Evolutionary conservation across 371 early-diverging fungal species (phyloP), one percentile per base, ranked within the genome.

Genomic region (Nosema muscidifuracis): DNA sequence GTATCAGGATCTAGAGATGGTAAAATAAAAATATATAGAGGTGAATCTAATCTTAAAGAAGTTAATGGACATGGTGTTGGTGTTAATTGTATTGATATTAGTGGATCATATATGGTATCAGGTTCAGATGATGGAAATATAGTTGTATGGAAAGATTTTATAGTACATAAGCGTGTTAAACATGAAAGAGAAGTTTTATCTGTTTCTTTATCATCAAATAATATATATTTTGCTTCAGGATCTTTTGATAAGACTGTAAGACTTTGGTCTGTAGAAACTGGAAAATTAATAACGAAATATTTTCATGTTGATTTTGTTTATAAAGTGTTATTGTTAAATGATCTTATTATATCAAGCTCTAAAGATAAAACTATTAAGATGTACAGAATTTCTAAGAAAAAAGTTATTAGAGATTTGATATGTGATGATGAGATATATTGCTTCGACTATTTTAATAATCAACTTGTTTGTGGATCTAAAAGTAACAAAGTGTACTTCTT

Each of bases 121-220:
- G 77, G 62, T 2, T 65, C 66, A 7, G 75, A 75, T 55, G 71
- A 66, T 55, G 71, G 75, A 20, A 71, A 79, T 22, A 87, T 95
- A 78, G 87, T 89, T 60, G 83, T 91, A 10, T 60, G 82, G 82
- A 86, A 88, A 43, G 51, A 87, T 85, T 65, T 85, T 92, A 0
- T 79, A 86, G 34, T 93, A 87, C 77, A 94, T 92, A 22, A 86
- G 91, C 81, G 88, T 88, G 93, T 92, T 0, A 71, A 71, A 38
- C 98, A 98, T 83, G 95, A 92, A 33, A 93, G 92, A 84, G 95
- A 95, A 78, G 92, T 98, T 78, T 94, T 96, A 77, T 85, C 91
- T 0, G 86, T 98, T 30, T 86, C 89, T 31, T 85, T 96, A 30
- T 87, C 93, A 1, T 92, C 92, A 1, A 92, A 92, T 82, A 91